Conservation (phyloP, 257 asterid genomes). For the Solanum sejunctum region DNA sequence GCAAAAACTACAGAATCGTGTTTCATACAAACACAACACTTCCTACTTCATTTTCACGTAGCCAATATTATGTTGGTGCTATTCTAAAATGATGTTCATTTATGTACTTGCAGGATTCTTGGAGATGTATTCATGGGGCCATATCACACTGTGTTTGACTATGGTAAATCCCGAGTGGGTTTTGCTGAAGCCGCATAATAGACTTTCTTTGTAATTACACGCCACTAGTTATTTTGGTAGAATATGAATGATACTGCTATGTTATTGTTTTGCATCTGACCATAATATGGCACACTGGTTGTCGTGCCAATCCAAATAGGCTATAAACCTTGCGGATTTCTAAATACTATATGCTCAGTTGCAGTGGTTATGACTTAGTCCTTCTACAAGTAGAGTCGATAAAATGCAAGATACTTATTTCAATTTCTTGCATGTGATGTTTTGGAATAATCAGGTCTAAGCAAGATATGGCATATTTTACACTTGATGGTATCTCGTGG, state of each 20-base stretch:
- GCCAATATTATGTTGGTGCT: not conserved
- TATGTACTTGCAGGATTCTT: conserved; percentile 59
- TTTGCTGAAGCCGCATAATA: conserved; percentile 71
- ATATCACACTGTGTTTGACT: conserved; percentile 87
- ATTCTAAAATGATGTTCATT: not conserved
- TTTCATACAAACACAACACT: not conserved
- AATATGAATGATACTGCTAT: not conserved
- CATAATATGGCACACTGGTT: not conserved
- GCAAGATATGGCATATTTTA: not conserved
- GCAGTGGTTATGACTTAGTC: not conserved
- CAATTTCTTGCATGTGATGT: not conserved
- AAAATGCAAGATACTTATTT: not conserved
- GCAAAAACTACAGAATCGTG: not conserved
- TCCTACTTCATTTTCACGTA: not conserved
- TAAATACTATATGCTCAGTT: not conserved
- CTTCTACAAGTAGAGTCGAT: not conserved
- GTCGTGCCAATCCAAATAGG: too few relatives aligned
- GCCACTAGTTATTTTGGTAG: not conserved
- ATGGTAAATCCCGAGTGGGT: conserved; percentile 72
- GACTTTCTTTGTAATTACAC: not conserved
- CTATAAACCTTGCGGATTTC: not conserved
- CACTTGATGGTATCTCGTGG: not conserved
- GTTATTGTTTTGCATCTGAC: not conserved
- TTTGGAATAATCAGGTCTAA: not conserved
- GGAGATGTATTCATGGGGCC: conserved; percentile 97